Evolutionary conservation across 2,329 filamentous ascomycete genomes (phyloP), one percentile per base, ranked within the genome.

Genomic region (Mariannaea elegans): DNA sequence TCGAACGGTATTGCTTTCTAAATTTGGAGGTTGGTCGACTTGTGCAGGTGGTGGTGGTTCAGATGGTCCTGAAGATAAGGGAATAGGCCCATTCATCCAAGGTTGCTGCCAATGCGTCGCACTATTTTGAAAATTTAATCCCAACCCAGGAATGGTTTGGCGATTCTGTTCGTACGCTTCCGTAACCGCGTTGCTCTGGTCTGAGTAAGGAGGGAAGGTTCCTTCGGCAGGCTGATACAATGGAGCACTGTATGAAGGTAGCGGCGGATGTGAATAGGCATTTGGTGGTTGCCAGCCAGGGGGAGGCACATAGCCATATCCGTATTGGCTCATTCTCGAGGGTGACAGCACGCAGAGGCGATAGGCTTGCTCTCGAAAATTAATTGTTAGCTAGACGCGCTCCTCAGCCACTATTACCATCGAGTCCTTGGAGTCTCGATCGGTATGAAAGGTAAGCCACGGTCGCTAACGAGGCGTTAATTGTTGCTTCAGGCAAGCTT

Each of bases 91-190:
- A 19, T 59, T 65, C 16, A 49, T 14, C 56, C 57, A 63, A 41
- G 62, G 12, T 10, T 61, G 56, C 34, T 69, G 71, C 57, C 61
- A 66, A 19, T 42, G 41, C 9, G 61, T 24, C n/a, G 39, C 47
- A 38, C 41, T 60, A 19, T 63, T 55, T 24, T 72, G 58, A 50
- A 69, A 68, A 13, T 71, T 66, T 50, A 77, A 54, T 4, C 73
- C 72, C 12, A 78, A 56, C 18, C 76, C 76, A 3, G 76, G 76
- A 41, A 78, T 78, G 24, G 70, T 48, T 44, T 65, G 72, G 42
- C 68, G 70, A 41, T 71, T 72, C 39, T 68, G 68, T 7, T 70
- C 64, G 29, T 61, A 74, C 2, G 67, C 56, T 44, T 67, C 62
- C 23, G 57, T 34, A 9, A 53, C 52, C 9, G 45, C 61, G 32